Base-by-base conservation (phyloP, 2,329 filamentous ascomycete species). In the Massarina eburnea region DNA sequence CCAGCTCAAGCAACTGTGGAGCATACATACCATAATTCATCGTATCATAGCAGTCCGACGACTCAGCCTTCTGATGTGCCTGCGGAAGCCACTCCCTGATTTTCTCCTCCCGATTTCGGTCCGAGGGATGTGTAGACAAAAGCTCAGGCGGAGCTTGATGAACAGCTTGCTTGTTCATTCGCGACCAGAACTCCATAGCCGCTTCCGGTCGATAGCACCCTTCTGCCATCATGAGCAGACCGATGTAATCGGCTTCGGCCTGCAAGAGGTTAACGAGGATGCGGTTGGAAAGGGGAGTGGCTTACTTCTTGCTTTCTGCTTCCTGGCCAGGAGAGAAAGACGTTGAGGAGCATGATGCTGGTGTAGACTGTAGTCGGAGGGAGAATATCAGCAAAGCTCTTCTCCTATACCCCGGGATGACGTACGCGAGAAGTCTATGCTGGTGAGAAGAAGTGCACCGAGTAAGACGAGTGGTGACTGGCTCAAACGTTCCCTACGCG, bases 181-280 rank as follows among this genome's bases (percentile, higher is more conserved):
- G 71, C 19, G 65, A 58, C 78, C 78, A 81, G 48, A 91, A 81
- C 0, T 73, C 75, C 34, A 86, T 73, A 0, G 88, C 87, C 49
- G 82, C 81, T 10, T 77, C 71, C 1, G 88, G 88, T 50, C 89
- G 78, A 63, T 87, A 91, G 71, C 88, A 91, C 20, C 84, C 85
- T 71, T 89, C 82, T 0, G 87, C 82, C 86, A 91, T 91, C 79
- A 91, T 87, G 79, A 91, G 82, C 26, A 91, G 69, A 0, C 88
- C 88, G 38, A 91, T 89, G 58, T 88, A 89, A 61, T 92, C 88
- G 0, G 88, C 88, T 72, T 92, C 88, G 39, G 77, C 82, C 75
- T 88, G 36, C 27, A 9, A 8, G 4, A 10, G n/a, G n/a, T 40
- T 18, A 49, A 17, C 34, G 14, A 33, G 2, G n/a, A 8, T 32